phyloP scores from a whole-genome alignment of 495 filamentous ascomycete species.

The Talaromyces adpressus region DNA sequence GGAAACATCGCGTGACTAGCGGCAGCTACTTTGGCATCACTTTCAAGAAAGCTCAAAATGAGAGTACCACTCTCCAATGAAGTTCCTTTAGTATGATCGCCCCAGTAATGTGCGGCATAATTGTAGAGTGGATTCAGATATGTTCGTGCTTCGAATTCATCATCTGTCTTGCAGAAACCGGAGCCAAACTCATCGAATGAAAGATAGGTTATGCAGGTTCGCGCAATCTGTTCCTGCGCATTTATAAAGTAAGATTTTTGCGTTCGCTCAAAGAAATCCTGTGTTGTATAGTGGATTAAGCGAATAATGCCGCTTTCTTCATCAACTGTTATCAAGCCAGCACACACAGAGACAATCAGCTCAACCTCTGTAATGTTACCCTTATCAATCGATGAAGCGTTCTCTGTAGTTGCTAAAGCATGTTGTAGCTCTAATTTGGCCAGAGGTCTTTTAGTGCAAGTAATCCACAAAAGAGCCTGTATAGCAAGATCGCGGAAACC shows the following conservation, averaged over 20 bases:
- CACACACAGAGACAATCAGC: slow-evolving; percentile 38
- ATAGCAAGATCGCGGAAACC: too few species aligned
- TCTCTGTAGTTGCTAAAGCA: slow-evolving; percentile 33
- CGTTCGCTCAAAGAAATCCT: slow-evolving; percentile 39
- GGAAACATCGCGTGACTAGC: slow-evolving; percentile 12
- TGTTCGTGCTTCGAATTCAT: slow-evolving; percentile 14
- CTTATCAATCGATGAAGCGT: too few species aligned
- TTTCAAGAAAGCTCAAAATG: slow-evolving; percentile 9
- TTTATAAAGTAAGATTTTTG: slow-evolving; percentile 8
- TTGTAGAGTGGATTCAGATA: slow-evolving; percentile 18
- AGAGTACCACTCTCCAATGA: neutral
- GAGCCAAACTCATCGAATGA: slow-evolving; percentile 15
- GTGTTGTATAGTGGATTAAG: slow-evolving; percentile 44
- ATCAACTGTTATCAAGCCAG: slow-evolving; percentile 45
- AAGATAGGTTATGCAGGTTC: slow-evolving; percentile 16
- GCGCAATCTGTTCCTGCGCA: slow-evolving; percentile 12
- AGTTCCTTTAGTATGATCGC: slow-evolving; percentile 11
- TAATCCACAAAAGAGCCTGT: slow-evolving; percentile 22
- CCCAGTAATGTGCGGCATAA: slow-evolving; percentile 39
- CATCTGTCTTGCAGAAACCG: neutral
- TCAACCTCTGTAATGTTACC: too few species aligned
- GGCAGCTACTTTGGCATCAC: slow-evolving; percentile 2
- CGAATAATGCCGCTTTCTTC: slow-evolving; percentile 33
- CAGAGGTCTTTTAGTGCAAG: slow-evolving; percentile 31
- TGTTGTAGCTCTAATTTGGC: slow-evolving; percentile 35